Evolutionary conservation across 2,329 filamentous ascomycete genomes (phyloP), one percentile per base, ranked within the genome.

Genomic region (Colletotrichum musicola): DNA sequence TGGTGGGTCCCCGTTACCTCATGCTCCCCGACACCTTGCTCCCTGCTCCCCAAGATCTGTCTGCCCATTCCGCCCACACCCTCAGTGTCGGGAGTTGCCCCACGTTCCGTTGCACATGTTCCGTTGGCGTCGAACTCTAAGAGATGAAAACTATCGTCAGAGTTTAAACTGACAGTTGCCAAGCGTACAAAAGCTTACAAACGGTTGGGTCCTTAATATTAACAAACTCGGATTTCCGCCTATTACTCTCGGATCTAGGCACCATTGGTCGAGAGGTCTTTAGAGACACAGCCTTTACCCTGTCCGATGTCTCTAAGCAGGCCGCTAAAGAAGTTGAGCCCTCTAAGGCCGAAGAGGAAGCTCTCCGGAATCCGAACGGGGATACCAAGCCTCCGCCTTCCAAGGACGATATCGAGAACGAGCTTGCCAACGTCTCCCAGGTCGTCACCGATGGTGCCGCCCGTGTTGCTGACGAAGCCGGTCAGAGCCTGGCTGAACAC

Each of bases 211-310:
- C 91, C 3, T 83, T 98, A n/a, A 86, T 98, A 1, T 83, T 98
- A 50, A 94, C 93, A 14, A 98, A 98, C 77, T 90, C 92, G 0
- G 94, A 98, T 75, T 98, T 98, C 78, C 90, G 95, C 46, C 85
- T 95, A 6, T 94, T 98, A 74, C 83, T 98, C 51, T 89, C 91
- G 12, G 95, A 98, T 74, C 81, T 97, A 47, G 90, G 90, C 53
- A 90, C 90, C 0, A 88, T 98, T 54, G 92, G 91, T 13, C 90
- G 92, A 49, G 92, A 97, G 76, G 91, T 98, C 0, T 94, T 98
- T 77, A 90, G 90, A 59, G 95, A 98, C 74, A 94, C 94, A 3
- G 93, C 94, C 0, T 91, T 93, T 70, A 91, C 92, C 0, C 78
- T 97, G 6, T 93, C 94, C 0, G 86, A 90, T 16, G 92, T 91